Evolutionary conservation across 2,329 filamentous ascomycete species (phyloP).

Genomic region (Alternaria dauci): DNA sequence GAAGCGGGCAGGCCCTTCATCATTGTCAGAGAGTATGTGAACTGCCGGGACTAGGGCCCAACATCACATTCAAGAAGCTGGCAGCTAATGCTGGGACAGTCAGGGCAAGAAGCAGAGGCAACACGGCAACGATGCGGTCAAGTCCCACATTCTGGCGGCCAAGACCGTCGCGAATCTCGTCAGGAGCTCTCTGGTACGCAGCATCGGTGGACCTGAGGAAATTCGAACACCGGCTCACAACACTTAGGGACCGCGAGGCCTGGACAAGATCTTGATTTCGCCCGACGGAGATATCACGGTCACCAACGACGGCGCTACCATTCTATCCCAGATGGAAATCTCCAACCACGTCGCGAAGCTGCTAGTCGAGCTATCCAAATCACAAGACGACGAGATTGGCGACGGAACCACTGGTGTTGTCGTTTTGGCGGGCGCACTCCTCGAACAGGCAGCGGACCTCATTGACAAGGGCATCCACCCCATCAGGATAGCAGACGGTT

Average conservation of each 20-base stretch:
- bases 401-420: constrained; percentile 98
- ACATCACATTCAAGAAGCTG: constrained; percentile 17
- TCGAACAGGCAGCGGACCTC: constrained; percentile 95
- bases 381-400: constrained; percentile 98
- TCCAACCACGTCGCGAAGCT: constrained; percentile 98
- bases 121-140: constrained; percentile 96
- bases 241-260: constrained; percentile 79
- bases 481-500: constrained; percentile 97
- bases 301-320: constrained; percentile 98
- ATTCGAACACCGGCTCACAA: constrained; percentile 17
- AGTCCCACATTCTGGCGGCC: constrained; percentile 96
- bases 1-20: constrained; percentile 98
- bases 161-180: constrained; percentile 96
- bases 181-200: constrained; percentile 82
- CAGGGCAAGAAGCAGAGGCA: constrained; percentile 98
- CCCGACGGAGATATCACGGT: constrained; percentile 99
- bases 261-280: constrained; percentile 99
- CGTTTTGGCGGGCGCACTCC: constrained; percentile 89
- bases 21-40: constrained; percentile 90
- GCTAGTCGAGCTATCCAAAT: constrained; percentile 95
- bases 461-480: constrained; percentile 99
- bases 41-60: neutral
- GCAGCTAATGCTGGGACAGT: constrained; percentile 59
- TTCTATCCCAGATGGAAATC: constrained; percentile 97
- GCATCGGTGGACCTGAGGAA: neutral